These are phyloP conservation scores for Gymnopilus dilepis DNA, from an alignment of 768 basidiomycete species.

Conservation along the genomic window DNA sequence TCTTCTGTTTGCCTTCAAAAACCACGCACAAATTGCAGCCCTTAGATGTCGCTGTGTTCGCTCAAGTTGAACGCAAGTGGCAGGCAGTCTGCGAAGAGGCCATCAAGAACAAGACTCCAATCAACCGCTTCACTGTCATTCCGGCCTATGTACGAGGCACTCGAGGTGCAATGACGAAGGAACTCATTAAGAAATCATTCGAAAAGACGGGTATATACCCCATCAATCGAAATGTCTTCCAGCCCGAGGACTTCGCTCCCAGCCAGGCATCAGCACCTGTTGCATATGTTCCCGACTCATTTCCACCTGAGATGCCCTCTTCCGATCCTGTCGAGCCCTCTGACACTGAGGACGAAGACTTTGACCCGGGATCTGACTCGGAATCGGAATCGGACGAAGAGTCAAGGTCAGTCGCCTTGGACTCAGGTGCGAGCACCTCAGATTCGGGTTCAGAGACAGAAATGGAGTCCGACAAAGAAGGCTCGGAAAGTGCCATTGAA, in stretches of 20 bases:
- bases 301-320: constrained; percentile 12
- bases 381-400: too few species aligned
- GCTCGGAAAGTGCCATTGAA: too few species aligned
- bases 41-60: constrained; percentile 39
- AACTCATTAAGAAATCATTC: constrained; percentile 25
- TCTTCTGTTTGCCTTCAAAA: constrained; percentile 39
- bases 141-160: constrained; percentile 12
- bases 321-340: background rate
- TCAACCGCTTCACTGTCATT: constrained; percentile 23
- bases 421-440: too few species aligned
- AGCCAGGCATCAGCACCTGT: constrained; percentile 6
- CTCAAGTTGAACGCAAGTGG: constrained; percentile 12
- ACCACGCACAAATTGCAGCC: constrained; percentile 43
- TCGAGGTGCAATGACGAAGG: constrained; percentile 15
- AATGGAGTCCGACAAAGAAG: too few species aligned
- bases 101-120: constrained; percentile 4
- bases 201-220: constrained; percentile 31
- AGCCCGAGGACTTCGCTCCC: constrained; percentile 21
- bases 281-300: constrained; percentile 17
- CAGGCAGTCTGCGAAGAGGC: background rate
- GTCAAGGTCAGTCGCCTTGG: too few species aligned
- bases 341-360: too few species aligned
- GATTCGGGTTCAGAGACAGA: too few species aligned
- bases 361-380: too few species aligned
- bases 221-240: constrained; percentile 25